phyloP scores from a whole-genome alignment of 2,329 filamentous ascomycete genomes.

The Epichloe glyceriae region DNA sequence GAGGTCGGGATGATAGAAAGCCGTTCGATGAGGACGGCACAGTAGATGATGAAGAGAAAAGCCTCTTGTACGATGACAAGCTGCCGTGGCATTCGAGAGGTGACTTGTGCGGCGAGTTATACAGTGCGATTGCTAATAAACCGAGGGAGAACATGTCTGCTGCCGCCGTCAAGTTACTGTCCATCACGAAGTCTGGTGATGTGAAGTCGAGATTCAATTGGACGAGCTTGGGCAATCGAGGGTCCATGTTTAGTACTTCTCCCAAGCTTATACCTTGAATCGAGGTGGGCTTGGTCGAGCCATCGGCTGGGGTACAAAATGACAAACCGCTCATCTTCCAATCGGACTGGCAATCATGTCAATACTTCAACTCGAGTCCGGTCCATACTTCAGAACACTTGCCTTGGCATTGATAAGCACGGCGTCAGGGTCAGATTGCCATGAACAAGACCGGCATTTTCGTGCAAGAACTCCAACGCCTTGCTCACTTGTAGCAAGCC shows the following conservation, averaged over 20 bases:
- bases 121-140: slow-evolving; percentile 74
- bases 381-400: slow-evolving; percentile 15
- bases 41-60: slow-evolving; percentile 66
- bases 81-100: slow-evolving; percentile 75
- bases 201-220: slow-evolving; percentile 89
- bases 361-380: not conserved
- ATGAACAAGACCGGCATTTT: slow-evolving; percentile 87
- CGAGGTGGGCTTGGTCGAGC: slow-evolving; percentile 60
- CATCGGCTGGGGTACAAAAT: slow-evolving; percentile 72
- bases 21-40: slow-evolving; percentile 72
- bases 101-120: slow-evolving; percentile 86
- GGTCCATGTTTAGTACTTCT: slow-evolving; percentile 75
- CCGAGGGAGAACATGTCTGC: slow-evolving; percentile 93
- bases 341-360: slow-evolving; percentile 49
- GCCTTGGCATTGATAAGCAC: slow-evolving; percentile 90
- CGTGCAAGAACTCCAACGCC: slow-evolving; percentile 87
- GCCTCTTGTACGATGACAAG: slow-evolving; percentile 69
- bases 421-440: slow-evolving; percentile 85
- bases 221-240: slow-evolving; percentile 66
- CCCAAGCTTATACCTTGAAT: slow-evolving; percentile 70
- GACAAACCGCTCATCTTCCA: slow-evolving; percentile 97
- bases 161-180: slow-evolving; percentile 70
- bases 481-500: slow-evolving; percentile 87
- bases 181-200: slow-evolving; percentile 87
- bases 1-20: slow-evolving; percentile 64